A percentile compares a stretch with the other conserved stretches of the same genome.
Evolutionary conservation across 805 yeast species (phyloP).

Genomic region (Myxozyma neotropica): DNA sequence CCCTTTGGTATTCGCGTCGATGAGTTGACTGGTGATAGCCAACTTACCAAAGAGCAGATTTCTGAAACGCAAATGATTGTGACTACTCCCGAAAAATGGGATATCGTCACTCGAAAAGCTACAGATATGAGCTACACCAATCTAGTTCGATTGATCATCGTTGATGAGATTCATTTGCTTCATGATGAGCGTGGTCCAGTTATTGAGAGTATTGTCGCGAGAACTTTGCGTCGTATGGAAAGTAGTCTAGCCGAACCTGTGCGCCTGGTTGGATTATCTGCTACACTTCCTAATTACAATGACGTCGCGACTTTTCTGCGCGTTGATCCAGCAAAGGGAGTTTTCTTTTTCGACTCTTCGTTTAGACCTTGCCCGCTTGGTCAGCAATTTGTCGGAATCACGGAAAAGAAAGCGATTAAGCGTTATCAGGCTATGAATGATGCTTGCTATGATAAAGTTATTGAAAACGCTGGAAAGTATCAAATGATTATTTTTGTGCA

Average conservation of each 20-base stretch:
- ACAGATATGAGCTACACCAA: constrained; percentile 58
- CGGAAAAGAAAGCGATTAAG: constrained; percentile 53
- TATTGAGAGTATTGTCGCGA: constrained; percentile 52
- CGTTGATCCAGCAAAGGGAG: constrained; percentile 78
- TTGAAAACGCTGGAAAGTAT: constrained; percentile 42
- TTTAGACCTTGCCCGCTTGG: constrained; percentile 52
- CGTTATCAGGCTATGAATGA: constrained; percentile 73
- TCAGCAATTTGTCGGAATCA: constrained; percentile 50
- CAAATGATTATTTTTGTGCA: constrained; percentile 47
- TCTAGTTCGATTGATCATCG: constrained; percentile 50
- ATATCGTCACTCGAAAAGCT: constrained; percentile 57
- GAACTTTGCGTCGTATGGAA: constrained; percentile 54
- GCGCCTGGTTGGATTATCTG: constrained; percentile 54
- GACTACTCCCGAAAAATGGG: constrained; percentile 68
- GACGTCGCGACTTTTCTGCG: constrained; percentile 53
- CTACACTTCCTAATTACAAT: constrained; percentile 55
- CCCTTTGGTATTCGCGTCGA: constrained; percentile 51
- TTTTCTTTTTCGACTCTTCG: constrained; percentile 65
- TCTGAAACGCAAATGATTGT: constrained; percentile 56
- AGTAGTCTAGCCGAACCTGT: constrained; percentile 76
- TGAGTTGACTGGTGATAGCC: constrained; percentile 60
- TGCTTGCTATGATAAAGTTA: constrained; percentile 52
- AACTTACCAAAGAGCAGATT: constrained; percentile 49
- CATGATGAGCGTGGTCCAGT: constrained; percentile 53
- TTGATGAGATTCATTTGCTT: constrained; percentile 54